A percentile compares a stretch with the other conserved stretches of the same genome.
These are phyloP conservation scores for Avicennia marina DNA, from an alignment of 257 asterid species.

Conservation along the genomic window DNA sequence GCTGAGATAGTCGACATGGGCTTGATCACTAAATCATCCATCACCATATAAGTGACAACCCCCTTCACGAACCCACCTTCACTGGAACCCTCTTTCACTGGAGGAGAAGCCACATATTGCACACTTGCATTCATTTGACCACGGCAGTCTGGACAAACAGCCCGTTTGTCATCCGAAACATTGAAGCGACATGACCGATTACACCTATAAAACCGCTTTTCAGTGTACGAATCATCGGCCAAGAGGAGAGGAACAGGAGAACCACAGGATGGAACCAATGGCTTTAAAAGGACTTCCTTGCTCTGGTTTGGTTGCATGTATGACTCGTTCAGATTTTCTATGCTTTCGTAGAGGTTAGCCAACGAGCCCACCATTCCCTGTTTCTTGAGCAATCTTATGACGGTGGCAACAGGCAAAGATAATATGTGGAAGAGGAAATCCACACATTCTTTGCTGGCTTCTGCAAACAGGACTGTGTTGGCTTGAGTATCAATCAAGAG, in stretches of 20 bases:
- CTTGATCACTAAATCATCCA: slow-evolving; percentile 27
- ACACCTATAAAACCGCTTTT: too few species aligned
- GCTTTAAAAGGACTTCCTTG: slow-evolving; percentile 26
- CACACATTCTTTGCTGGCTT: slow-evolving; percentile 30
- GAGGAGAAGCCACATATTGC: slow-evolving; percentile 13
- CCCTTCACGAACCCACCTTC: neutral
- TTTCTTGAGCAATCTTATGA: slow-evolving; percentile 14
- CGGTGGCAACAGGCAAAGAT: slow-evolving; percentile 23
- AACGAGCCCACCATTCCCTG: slow-evolving; percentile 27
- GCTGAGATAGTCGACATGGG: slow-evolving; percentile 28
- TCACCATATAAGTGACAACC: slow-evolving; percentile 24
- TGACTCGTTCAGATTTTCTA: slow-evolving; percentile 16
- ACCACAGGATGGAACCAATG: neutral
- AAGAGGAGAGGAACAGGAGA: too few species aligned
- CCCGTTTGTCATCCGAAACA: slow-evolving; percentile 18
- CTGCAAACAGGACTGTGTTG: slow-evolving; percentile 34
- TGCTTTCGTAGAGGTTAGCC: slow-evolving; percentile 25
- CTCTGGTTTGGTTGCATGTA: slow-evolving; percentile 17
- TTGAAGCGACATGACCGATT: neutral
- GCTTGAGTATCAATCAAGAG: slow-evolving; percentile 29
- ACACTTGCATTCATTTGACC: fast-evolving
- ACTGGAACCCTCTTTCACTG: neutral
- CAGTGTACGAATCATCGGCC: neutral
- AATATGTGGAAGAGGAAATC: slow-evolving; percentile 39
- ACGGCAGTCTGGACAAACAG: slow-evolving; percentile 13